Evolutionary conservation across 73 alveolate genomes (phyloP).

Genomic region (Breviolum minutum): DNA sequence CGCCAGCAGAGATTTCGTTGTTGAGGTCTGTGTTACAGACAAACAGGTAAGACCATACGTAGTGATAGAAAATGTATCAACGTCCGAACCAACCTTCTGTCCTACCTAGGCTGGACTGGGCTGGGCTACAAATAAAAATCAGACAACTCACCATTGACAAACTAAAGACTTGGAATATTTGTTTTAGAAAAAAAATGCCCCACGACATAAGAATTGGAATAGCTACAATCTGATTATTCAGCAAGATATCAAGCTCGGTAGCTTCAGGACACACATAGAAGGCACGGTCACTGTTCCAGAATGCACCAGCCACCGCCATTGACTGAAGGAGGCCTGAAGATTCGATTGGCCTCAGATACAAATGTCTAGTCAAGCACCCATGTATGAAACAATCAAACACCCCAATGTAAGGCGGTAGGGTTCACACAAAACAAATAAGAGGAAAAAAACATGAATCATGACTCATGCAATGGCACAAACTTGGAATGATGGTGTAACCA

Average conservation of each 20-base stretch:
- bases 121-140: too few species aligned
- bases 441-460: background rate
- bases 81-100: background rate
- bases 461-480: too few species aligned
- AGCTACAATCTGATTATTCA: background rate
- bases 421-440: background rate
- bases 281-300: background rate
- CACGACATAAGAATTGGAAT: background rate
- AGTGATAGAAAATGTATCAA: background rate
- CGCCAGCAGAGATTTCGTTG: background rate
- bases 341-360: background rate
- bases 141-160: too few species aligned
- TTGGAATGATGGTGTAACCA: background rate
- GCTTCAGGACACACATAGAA: background rate
- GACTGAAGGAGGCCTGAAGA: background rate
- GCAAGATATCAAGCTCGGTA: background rate
- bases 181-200: background rate
- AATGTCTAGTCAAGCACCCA: background rate
- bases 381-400: background rate
- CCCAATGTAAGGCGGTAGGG: background rate
- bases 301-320: conserved; percentile 7
- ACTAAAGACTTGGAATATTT: background rate
- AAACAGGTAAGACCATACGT: background rate
- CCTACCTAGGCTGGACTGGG: background rate
- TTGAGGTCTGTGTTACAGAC: background rate